Percentiles rank a stretch among this genome's conserved stretches.
Evolutionary conservation across 2,329 filamentous ascomycete genomes (phyloP).

Genomic region (Penicillium hesseltinei): DNA sequence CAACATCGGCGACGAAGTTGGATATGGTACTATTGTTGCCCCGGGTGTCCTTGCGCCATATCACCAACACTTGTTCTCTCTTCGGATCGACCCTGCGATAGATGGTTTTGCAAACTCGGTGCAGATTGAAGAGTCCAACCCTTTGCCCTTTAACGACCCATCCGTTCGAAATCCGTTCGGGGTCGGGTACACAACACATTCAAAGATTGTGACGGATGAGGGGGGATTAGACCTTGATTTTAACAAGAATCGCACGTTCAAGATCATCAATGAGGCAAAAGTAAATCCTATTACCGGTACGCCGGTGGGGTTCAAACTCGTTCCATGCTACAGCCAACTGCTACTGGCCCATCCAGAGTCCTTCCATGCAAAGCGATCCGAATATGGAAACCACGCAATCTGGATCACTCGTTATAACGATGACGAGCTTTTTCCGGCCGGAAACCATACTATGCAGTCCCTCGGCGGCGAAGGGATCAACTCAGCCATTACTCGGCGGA

Average conservation of each 20-base stretch:
- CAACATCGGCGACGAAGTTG: conserved; percentile 32
- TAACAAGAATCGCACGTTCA: conserved; percentile 50
- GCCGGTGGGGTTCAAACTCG: conserved; percentile 55
- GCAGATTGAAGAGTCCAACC: conserved; percentile 54
- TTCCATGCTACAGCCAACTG: conserved; percentile 54
- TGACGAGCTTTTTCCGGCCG: conserved; percentile 49
- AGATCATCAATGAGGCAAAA: conserved; percentile 54
- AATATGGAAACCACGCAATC: conserved; percentile 52
- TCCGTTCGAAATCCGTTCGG: conserved; percentile 50
- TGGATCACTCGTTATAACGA: conserved; percentile 54
- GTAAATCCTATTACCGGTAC: conserved; percentile 53
- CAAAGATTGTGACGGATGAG: conserved; percentile 44
- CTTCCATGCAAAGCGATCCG: conserved; percentile 50
- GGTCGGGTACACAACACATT: conserved; percentile 48
- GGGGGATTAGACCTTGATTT: conserved; percentile 45
- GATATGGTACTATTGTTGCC: conserved; percentile 42
- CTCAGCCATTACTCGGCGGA: conserved; percentile 23
- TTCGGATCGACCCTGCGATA: conserved; percentile 47
- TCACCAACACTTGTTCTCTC: conserved; percentile 46
- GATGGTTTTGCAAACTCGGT: conserved; percentile 48
- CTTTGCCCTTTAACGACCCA: conserved; percentile 53
- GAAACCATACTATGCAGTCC: conserved; percentile 52
- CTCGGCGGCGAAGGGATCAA: conserved; percentile 25
- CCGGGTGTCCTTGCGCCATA: conserved; percentile 45
- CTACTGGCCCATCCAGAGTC: conserved; percentile 52